Base-by-base conservation (phyloP, 768 basidiomycete genomes). In the Gloeostereum incarnatum region DNA sequence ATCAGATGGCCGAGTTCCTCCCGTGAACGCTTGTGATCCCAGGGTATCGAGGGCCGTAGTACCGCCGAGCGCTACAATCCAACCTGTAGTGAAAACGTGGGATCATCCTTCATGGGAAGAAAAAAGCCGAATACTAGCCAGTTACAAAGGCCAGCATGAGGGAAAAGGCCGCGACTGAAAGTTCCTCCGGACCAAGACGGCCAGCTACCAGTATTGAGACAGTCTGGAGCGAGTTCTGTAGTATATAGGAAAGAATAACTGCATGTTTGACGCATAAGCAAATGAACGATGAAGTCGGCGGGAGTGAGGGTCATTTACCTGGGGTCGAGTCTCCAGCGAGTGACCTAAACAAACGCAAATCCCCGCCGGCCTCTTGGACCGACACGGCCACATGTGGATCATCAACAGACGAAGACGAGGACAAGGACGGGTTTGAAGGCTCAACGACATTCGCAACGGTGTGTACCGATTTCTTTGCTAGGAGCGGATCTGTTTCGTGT, bases 61-160 rank as follows among this genome's bases (percentile, higher is more conserved):
- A n/a, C 83, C 83, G 10, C 83, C 83, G 14, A 86, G 66, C 8
- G 81, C 83, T 39, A 86, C 66, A 49, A 74, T 76, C 81, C 82
- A 85, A 27, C 83, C 83, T 85, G 55, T 48, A 41, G 36, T 44
- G 38, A 41, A 45, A 51, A 53, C 49, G 66, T 74, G 70, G 73
- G 73, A 78, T 69, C 71, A 65, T 60, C 46, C 51, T 53, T 51
- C 42, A 49, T 33, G 48, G 40, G 46, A 38, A 42, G 35, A 21
- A 43, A 33, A 55, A 49, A 38, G 50, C 40, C 43, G 44, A 51
- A 51, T 55, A 78, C 77, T 77, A 59, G 73, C 81, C 79, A 67
- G 83, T 81, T 6, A 84, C 83, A 52, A 76, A 81, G 10, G 81
- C 82, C 47, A 87, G 58, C 82, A 86, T 86, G 52, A 81, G 60